Conservation (phyloP, 768 basidiomycete species). For the Phlebiopsis gigantea region DNA sequence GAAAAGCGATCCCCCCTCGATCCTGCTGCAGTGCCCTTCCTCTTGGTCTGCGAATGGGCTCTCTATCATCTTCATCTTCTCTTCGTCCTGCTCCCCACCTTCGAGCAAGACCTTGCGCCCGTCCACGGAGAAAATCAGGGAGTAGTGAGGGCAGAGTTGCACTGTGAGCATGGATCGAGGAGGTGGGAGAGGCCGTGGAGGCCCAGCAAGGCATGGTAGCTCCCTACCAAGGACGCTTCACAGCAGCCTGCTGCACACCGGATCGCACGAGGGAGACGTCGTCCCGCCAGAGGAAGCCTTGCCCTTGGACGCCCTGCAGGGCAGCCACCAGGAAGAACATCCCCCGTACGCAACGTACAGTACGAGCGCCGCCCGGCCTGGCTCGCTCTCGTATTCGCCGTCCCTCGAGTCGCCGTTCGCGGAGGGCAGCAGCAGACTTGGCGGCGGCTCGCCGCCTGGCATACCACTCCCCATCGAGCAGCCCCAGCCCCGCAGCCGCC, state of each 20-base stretch:
- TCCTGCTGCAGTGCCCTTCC: constrained; percentile 8
- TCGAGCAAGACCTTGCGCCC: constrained; percentile 16
- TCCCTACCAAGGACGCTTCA: constrained; percentile 48
- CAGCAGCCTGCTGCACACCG: constrained; percentile 33
- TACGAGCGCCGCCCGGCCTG: neutral
- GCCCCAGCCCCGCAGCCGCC: neutral
- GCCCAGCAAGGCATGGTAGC: constrained; percentile 26
- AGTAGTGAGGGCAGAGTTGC: constrained; percentile 12
- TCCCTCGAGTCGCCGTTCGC: constrained; percentile 1
- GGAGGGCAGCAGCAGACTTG: constrained; percentile 6
- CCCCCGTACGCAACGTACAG: constrained; percentile 1
- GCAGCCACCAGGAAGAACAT: neutral
- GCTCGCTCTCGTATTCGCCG: neutral
- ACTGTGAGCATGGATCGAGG: constrained; percentile 14
- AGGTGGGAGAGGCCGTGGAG: constrained; percentile 15
- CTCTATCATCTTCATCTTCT: constrained; percentile 15
- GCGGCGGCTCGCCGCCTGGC: neutral
- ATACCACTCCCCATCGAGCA: neutral
- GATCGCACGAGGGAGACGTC: constrained; percentile 5
- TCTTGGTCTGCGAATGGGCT: constrained; percentile 22
- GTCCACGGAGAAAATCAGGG: constrained; percentile 11
- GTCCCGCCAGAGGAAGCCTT: constrained; percentile 7
- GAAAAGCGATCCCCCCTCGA: constrained; percentile 9
- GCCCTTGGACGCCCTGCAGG: neutral
- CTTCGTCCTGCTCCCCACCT: neutral